Conservation (phyloP, 768 basidiomycete species). For the Russula sp. region DNA sequence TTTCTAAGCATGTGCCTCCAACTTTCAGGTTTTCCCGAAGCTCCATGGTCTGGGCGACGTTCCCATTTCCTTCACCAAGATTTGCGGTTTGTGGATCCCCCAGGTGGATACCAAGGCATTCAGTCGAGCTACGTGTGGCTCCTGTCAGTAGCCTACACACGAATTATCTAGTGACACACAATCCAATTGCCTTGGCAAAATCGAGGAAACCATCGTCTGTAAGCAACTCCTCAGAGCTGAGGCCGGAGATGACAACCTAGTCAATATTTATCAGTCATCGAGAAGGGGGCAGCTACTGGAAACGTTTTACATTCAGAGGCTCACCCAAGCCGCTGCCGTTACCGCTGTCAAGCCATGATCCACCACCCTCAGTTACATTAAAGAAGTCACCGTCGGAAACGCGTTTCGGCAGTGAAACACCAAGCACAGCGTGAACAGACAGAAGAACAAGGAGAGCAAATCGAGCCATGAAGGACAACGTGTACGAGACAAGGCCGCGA, state of each 20-base stretch:
- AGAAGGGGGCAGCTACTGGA: neutral
- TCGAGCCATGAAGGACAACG: conserved; percentile 11
- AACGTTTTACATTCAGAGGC: conserved; percentile 43
- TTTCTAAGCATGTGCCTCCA: conserved; percentile 49
- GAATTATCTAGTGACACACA: conserved; percentile 41
- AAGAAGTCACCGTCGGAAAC: conserved; percentile 36
- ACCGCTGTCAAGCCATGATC: conserved; percentile 45
- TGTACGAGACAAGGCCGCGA: neutral
- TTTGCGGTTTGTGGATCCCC: conserved; percentile 41
- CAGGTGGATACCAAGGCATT: conserved; percentile 43
- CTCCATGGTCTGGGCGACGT: conserved; percentile 45
- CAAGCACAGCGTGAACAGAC: conserved; percentile 18
- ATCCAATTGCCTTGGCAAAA: conserved; percentile 60
- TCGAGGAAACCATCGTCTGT: conserved; percentile 56
- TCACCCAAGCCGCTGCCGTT: conserved; percentile 42
- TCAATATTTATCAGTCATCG: neutral
- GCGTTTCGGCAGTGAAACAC: neutral
- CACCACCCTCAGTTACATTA: conserved; percentile 39
- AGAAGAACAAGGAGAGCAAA: conserved; percentile 25
- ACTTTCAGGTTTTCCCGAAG: conserved; percentile 42
- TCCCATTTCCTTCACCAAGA: conserved; percentile 49
- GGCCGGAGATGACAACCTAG: conserved; percentile 62
- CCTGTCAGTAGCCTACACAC: conserved; percentile 28
- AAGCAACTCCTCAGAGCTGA: conserved; percentile 56
- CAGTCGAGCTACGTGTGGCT: conserved; percentile 39